Evolutionary conservation across 345 rosid species (phyloP).

Genomic region (Salix purpurea): DNA sequence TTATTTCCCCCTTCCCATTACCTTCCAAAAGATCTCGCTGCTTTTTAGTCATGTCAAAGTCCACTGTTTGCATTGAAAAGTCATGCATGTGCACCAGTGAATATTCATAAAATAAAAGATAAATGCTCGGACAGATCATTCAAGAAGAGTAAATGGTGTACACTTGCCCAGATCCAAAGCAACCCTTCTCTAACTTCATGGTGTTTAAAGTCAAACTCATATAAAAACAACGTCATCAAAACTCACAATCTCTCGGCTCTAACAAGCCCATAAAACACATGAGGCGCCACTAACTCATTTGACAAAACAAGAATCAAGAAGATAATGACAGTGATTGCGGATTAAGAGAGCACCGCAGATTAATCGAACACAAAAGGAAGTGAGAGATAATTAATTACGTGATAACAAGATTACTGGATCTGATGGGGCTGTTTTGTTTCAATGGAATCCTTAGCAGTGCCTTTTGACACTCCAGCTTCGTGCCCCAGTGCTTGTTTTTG

Average conservation of each 20-base stretch:
- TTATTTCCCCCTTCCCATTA: not conserved
- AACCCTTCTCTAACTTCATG: constrained; percentile 5
- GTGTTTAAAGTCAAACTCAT: not conserved
- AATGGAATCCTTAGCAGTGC: constrained; percentile 73
- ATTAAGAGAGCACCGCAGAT: not conserved
- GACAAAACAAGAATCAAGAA: constrained; percentile 16
- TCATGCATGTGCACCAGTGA: constrained; percentile 18
- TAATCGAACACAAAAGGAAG: constrained; percentile 1
- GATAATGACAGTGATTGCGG: not conserved
- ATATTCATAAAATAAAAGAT: not conserved
- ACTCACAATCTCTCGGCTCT: constrained; percentile 6
- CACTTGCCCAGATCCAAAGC: constrained; percentile 17
- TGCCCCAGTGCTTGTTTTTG: constrained; percentile 67
- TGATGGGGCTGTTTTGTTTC: constrained; percentile 51
- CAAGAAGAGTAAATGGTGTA: not conserved
- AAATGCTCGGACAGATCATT: not conserved
- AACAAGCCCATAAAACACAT: not conserved
- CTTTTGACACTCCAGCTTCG: constrained; percentile 73
- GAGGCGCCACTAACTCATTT: not conserved
- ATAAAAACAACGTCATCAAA: not conserved
- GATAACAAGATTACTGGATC: constrained; percentile 36
- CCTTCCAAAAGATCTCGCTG: not conserved
- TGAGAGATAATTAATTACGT: constrained; percentile 12
- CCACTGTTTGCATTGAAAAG: not conserved
- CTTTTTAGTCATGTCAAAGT: not conserved